Evolutionary conservation across 345 rosid genomes (phyloP).

Genomic region (Aurinia saxatilis): DNA sequence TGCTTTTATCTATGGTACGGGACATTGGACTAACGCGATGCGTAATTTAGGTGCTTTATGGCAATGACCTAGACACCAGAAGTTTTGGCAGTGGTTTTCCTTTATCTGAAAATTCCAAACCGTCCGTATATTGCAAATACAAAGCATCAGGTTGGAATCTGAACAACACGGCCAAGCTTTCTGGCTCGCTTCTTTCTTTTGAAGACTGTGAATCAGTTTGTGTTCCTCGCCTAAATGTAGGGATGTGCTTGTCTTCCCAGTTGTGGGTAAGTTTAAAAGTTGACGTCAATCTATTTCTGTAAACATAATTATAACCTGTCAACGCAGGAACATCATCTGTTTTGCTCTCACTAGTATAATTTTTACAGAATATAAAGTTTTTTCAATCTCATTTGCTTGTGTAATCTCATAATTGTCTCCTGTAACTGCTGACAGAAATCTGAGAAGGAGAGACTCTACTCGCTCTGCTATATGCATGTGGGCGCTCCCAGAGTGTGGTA

Average conservation of each 20-base stretch:
- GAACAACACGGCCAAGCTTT: slow-evolving; percentile 50
- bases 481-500: slow-evolving; percentile 73
- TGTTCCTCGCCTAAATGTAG: slow-evolving; percentile 53
- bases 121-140: slow-evolving; percentile 26
- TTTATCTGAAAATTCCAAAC: slow-evolving; percentile 14
- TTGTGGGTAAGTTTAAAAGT: slow-evolving; percentile 49
- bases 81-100: slow-evolving; percentile 76
- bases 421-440: slow-evolving; percentile 44
- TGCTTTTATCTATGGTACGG: not conserved
- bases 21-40: slow-evolving; percentile 3
- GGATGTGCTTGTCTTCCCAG: slow-evolving; percentile 64
- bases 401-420: slow-evolving; percentile 10
- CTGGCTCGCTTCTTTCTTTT: slow-evolving; percentile 60
- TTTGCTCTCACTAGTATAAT: not conserved
- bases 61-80: slow-evolving; percentile 36
- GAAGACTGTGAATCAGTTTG: slow-evolving; percentile 37
- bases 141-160: slow-evolving; percentile 64
- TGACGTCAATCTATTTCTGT: slow-evolving; percentile 4
- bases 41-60: slow-evolving; percentile 48
- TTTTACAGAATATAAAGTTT: not conserved
- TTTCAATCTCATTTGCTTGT: slow-evolving; percentile 1
- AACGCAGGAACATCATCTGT: not conserved
- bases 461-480: slow-evolving; percentile 52
- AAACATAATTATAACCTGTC: not conserved
- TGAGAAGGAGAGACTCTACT: slow-evolving; percentile 59